Base-by-base conservation (phyloP, 352 stramenopile species). In the Phytopythium kandeliae region DNA sequence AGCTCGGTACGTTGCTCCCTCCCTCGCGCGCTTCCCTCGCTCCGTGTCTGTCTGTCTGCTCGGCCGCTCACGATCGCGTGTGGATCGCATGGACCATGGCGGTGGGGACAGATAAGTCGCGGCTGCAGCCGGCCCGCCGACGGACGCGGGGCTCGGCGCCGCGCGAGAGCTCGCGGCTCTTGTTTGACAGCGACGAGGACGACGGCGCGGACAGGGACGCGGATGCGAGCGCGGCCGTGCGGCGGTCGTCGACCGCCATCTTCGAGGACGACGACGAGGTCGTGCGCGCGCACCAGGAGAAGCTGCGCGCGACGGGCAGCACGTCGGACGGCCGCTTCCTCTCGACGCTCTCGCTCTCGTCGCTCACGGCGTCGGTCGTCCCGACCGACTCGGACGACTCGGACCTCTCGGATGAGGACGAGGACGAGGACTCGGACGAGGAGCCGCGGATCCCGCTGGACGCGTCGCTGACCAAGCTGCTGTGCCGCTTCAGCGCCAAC, bases 401-500 rank as follows among this genome's bases (percentile, higher is more conserved):
- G 33, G 58, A 76, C 33, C 49, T 64, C 30, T 60, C 69, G 15
- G 55, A 71, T 8, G 62, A 59, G 13, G 65, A 67, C 9, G 54
- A 57, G 0, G 61, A 35, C 30, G 62, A 71, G 12, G 59, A 73
- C 6, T 60, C 55, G 15, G 65, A 67, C 11, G 51, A 57, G 0
- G 61, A 62, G 3, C 51, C 71, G 33, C 69, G 71, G 17, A 77
- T 83, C 37, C 57, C 65, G 21, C 69, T 79, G 43, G 72, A 63
- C 30, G 58, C 69, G 46, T 63, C 64, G 17, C 59, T 85, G 48
- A 73, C 69, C 28, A 71, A 60, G 6, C 54, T 85, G 37, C 45
- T 85, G 13, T 51, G 57, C 34, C 74, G 74, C 25, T 59, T 78
- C 42, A 83, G 71, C 52, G 69, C 63, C 47, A 85, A 85, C 55